A percentile compares a stretch with the other conserved stretches of the same genome.
Conservation (phyloP, 2,329 filamentous ascomycete species). For the Sporothrix dimorphospora region DNA sequence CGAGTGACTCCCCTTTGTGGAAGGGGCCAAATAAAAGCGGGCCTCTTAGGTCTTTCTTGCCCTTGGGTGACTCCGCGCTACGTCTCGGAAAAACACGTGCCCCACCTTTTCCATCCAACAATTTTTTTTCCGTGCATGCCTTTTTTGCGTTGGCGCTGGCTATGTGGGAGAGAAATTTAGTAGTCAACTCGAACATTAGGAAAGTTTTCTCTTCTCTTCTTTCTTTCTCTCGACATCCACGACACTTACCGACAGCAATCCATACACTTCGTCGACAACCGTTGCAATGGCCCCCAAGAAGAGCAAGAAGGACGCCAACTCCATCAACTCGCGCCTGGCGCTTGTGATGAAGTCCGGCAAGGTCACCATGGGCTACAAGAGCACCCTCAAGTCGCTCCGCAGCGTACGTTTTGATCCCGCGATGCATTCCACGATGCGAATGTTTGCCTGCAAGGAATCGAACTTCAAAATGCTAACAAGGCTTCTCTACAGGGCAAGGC, state of each 20-base stretch:
- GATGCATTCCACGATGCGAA: neutral
- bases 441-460: neutral
- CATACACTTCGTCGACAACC: conserved; percentile 42
- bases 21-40: conserved; percentile 39
- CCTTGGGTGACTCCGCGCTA: conserved; percentile 15
- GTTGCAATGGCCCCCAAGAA: conserved; percentile 70
- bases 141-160: neutral
- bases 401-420: conserved; percentile 24
- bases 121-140: conserved; percentile 23
- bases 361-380: conserved; percentile 90
- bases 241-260: conserved; percentile 28
- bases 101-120: conserved; percentile 9
- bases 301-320: conserved; percentile 56
- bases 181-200: neutral
- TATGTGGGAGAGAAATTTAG: neutral
- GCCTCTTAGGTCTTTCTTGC: conserved; percentile 44
- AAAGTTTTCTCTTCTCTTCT: conserved; percentile 3
- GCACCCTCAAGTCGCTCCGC: conserved; percentile 49
- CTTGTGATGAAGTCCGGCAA: conserved; percentile 70
- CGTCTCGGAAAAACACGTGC: conserved; percentile 31
- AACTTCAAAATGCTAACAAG: conserved; percentile 1
- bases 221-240: conserved; percentile 25
- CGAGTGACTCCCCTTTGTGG: conserved; percentile 23
- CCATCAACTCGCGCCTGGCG: conserved; percentile 63
- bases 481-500: conserved; percentile 70